Evolutionary conservation across 1,284 basidiomycete genomes (phyloP), one percentile per base, ranked within the genome.

Genomic region (Stygiomarasmius scandens): DNA sequence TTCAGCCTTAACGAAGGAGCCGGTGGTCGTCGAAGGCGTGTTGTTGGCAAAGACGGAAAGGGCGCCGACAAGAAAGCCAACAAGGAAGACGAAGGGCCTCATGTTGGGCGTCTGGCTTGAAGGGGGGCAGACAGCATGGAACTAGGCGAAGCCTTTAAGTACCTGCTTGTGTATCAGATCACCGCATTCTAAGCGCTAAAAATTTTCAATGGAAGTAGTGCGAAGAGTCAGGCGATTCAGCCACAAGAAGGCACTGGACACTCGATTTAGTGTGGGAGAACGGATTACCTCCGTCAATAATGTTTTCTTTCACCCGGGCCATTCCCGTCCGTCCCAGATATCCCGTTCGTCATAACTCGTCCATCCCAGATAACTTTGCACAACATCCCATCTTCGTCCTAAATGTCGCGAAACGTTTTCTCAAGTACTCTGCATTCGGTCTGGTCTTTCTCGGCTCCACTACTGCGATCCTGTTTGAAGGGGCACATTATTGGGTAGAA

Each of bases 401-500:
- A 41, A 65, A 68, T 58, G 66, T 71, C 29, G 67, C 64, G 11
- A 71, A 64, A 56, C 69, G 70, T 27, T 62, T 70, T 49, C 49
- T 76, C 56, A 74, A 72, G 59, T 73, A 70, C 59, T 69, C 73
- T 27, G 49, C 69, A 36, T 58, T 74, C 24, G 71, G 70, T 14
- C 41, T 71, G 14, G 45, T 69, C 32, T 59, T 61, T 38, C 51
- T 75, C 9, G 70, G 65, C 11, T 45, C 66, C n/a, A 64, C 69
- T 24, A 59, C 67, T 24, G 66, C 63, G 32, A 56, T 66, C 1
- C 65, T 64, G 4, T 62, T 76, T 25, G 62, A 89, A 64, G 84
- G 77, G 2, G 70, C 81, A 0, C 92, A 94, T 65, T 64, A 84
- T 48, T 93, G 84, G 77, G 84, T 92, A 38, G 92, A 94, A 71